Base-by-base conservation (phyloP, 2,329 filamentous ascomycete genomes). In the Penicillium vulpinum region DNA sequence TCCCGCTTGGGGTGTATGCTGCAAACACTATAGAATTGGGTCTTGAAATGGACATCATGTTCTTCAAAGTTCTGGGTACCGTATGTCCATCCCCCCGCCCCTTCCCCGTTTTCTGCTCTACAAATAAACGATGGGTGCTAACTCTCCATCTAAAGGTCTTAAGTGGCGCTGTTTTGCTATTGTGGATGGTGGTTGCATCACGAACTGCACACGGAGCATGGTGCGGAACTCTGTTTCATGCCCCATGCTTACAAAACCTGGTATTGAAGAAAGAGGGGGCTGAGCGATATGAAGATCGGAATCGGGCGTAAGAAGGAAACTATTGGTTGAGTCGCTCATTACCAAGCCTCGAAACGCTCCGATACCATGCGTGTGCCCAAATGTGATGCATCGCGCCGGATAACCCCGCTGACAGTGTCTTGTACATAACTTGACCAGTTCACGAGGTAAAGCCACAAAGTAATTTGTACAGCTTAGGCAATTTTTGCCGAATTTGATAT, bases 21-120 rank as follows among this genome's bases (percentile, higher is more conserved):
- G 67, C 66, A 24, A 69, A 66, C 43, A 67, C 66, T 2, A 67
- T 69, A 73, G 79, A 26, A 64, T 77, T 55, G 69, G 81, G 78
- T 0, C 67, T 75, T 22, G 78, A 83, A 57, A 72, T 84, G 45
- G 76, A 81, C 0, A 78, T 78, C 22, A 60, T 70, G 21, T 84
- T 85, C 64, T 85, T 85, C 65, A 75, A 75, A 35, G 74, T 84
- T 0, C 68, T 84, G 15, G 82, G 81, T 5, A 83, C 80, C 16
- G 67, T 73, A 56, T n/a, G 62, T 52, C 7, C 15, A 28, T 45
- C 9, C 10, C 5, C 5, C 0, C 5, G 15, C 2, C 7, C 4
- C n/a, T 35, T n/a, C 21, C 10, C 9, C n/a, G 1, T 5, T 44
- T 45, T 22, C n/a, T 16, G 1, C 18, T 21, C 2, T 13, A 1